Evolutionary conservation across 2,329 filamentous ascomycete genomes (phyloP).

Genomic region (Zalaria obscura): DNA sequence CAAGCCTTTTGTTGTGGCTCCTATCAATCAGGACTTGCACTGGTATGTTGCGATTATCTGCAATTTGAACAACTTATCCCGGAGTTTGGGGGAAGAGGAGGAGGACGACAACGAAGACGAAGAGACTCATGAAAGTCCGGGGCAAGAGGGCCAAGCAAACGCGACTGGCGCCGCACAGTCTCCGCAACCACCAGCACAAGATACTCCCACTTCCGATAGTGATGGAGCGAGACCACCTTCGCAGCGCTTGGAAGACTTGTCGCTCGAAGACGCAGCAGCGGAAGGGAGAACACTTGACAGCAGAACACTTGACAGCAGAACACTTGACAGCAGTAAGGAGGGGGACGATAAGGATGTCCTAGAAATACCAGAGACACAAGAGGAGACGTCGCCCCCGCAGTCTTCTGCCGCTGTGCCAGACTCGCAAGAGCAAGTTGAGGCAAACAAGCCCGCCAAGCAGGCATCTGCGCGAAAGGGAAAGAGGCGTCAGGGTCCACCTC

Average conservation of each 20-base stretch:
- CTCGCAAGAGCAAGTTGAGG: too few species aligned
- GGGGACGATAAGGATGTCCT: slow-evolving; percentile 7
- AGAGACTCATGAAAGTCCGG: not conserved
- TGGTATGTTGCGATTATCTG: slow-evolving; percentile 96
- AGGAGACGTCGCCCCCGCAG: not conserved
- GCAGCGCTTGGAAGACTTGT: too few species aligned
- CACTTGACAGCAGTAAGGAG: not conserved
- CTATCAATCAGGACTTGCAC: slow-evolving; percentile 72
- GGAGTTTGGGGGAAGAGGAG: slow-evolving; percentile 11
- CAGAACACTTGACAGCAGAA: too few species aligned
- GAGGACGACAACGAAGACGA: not conserved
- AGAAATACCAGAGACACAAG: slow-evolving; percentile 7
- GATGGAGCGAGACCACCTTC: too few species aligned
- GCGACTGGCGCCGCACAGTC: too few species aligned
- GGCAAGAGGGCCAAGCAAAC: too few species aligned
- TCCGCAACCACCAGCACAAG: not conserved
- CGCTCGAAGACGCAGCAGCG: too few species aligned
- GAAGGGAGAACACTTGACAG: too few species aligned
- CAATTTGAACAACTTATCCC: slow-evolving; percentile 56
- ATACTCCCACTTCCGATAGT: too few species aligned
- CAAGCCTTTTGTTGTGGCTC: slow-evolving; percentile 81
- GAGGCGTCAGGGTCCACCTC: slow-evolving; percentile 5
- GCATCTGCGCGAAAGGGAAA: slow-evolving; percentile 3
- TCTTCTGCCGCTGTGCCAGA: not conserved
- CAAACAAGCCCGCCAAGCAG: too few species aligned